Base-by-base conservation (phyloP, 169 alveolate genomes). In the Plasmodium coatneyi region DNA sequence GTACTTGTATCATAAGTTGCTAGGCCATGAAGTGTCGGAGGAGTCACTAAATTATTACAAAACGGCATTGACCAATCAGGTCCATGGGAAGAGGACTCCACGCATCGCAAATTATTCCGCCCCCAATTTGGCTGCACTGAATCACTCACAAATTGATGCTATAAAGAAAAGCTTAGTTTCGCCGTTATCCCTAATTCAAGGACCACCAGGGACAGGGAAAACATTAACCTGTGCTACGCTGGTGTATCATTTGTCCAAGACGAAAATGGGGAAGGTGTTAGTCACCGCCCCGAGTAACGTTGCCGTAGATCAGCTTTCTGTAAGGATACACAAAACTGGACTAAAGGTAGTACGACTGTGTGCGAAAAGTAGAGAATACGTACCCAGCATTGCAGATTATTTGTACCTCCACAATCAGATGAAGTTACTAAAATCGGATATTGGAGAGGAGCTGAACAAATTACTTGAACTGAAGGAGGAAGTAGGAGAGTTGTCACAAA, bases 201-300 rank as follows among this genome's bases (percentile, higher is more conserved):
- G 99, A 3, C 99, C 99, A 25, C 99, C 99, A 32, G 99, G 99
- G 1, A 98, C 99, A 49, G 99, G 99, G 9, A 98, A 98, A 93
- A 98, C 99, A 0, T 98, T 98, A 46, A 98, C 99, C 12, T 96
- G 98, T 56, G 99, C 99, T 4, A 97, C 99, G 0, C 95, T 98
- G 39, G 99, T 98, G 12, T 98, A 98, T 94, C 98, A 98, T 92
- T 86, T 98, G 92, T 97, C 96, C 2, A 96, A 96, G 81, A 92
- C 95, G 34, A 95, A 96, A 71, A 93, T 92, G 82, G 97, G 95
- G 0, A 95, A 96, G 22, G 98, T 98, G 14, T 96, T 98, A 70
- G 99, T 98, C 0, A 97, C 99, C 49, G 99, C 99, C 2, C 99
- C 99, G 12, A 97, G 99, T 83, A 98, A 98, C 96, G 98, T 98